Conservation (phyloP, 495 filamentous ascomycete genomes). For the Tirmania nivea region DNA sequence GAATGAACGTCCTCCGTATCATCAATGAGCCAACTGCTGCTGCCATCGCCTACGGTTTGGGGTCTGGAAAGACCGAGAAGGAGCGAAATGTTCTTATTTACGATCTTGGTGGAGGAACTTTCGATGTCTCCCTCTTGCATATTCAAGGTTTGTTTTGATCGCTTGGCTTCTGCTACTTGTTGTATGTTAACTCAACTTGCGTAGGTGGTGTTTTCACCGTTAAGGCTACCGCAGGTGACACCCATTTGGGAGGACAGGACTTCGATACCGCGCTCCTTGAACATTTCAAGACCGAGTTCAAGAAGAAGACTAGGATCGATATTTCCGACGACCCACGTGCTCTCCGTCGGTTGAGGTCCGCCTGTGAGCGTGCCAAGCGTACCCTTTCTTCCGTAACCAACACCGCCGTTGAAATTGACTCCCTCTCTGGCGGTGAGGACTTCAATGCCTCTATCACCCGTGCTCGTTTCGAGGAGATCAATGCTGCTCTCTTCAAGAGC, state of each 20-base stretch:
- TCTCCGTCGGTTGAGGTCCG: constrained; percentile 89
- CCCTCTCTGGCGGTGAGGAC: constrained; percentile 90
- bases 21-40: constrained; percentile 98
- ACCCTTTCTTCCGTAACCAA: constrained; percentile 91
- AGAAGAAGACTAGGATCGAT: constrained; percentile 63
- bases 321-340: constrained; percentile 81
- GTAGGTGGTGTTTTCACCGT: constrained; percentile 85
- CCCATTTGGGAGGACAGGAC: constrained; percentile 96
- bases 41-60: constrained; percentile 92
- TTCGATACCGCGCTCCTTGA: constrained; percentile 96
- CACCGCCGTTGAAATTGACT: constrained; percentile 98
- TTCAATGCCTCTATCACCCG: constrained; percentile 98
- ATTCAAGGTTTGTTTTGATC: constrained; percentile 49
- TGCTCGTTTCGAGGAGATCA: constrained; percentile 97
- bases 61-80: constrained; percentile 75
- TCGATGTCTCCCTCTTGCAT: constrained; percentile 96
- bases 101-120: constrained; percentile 98
- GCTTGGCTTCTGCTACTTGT: neutral
- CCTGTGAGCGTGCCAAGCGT: constrained; percentile 98
- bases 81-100: constrained; percentile 98
- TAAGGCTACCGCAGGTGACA: constrained; percentile 96
- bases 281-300: constrained; percentile 90
- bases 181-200: constrained; percentile 4
- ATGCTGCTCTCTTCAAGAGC: constrained; percentile 86
- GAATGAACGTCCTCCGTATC: constrained; percentile 96